Conservation (phyloP, 331 rosid species). For the Phaseolus coccineus region DNA sequence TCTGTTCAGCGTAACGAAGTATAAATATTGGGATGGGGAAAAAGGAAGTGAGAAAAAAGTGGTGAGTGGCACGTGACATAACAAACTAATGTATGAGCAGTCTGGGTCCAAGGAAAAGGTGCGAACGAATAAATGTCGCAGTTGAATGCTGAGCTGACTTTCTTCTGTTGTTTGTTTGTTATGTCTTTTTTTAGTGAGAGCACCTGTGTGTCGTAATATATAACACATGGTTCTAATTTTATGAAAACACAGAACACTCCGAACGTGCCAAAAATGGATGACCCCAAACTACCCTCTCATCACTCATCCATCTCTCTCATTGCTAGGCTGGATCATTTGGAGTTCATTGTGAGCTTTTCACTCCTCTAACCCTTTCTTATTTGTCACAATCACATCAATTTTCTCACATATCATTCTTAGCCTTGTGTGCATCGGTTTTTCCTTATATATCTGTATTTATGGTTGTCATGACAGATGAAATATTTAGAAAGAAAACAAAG, state of each 20-base stretch:
- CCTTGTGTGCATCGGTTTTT: not conserved
- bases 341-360: slow-evolving; percentile 60
- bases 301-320: slow-evolving; percentile 59
- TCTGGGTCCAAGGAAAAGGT: slow-evolving; percentile 48
- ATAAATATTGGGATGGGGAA: not conserved
- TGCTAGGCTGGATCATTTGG: slow-evolving; percentile 73
- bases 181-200: not conserved
- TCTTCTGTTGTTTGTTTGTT: slow-evolving; percentile 35
- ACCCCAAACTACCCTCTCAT: slow-evolving; percentile 47
- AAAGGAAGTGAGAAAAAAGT: not conserved
- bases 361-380: not conserved
- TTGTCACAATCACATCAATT: slow-evolving; percentile 8
- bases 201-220: slow-evolving; percentile 9
- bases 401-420: slow-evolving; percentile 2
- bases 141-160: slow-evolving; percentile 38
- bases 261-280: slow-evolving; percentile 47
- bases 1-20: not conserved
- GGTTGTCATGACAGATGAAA: slow-evolving; percentile 57
- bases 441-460: not conserved
- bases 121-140: slow-evolving; percentile 45
- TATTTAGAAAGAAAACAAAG: slow-evolving; percentile 70
- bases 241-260: slow-evolving; percentile 17
- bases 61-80: slow-evolving; percentile 43
- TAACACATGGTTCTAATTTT: not conserved
- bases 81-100: slow-evolving; percentile 50